Base-by-base conservation (phyloP, 768 basidiomycete species). In the Sistotremastrum niveocremeum region DNA sequence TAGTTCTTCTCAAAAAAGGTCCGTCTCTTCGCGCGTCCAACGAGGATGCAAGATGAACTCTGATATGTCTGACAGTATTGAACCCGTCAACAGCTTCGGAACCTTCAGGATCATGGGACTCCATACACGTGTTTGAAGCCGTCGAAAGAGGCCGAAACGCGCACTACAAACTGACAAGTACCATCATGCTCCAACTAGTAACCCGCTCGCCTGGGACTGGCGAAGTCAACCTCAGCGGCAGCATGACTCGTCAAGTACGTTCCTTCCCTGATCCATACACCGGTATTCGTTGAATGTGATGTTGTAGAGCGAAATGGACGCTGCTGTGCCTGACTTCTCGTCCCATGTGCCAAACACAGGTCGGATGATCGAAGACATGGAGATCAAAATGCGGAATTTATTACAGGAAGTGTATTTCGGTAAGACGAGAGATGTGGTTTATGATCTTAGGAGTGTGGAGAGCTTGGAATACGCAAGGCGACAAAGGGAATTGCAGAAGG, bases 331-430 rank as follows among this genome's bases (percentile, higher is more conserved):
- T 34, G 85, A 86, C 53, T 60, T 73, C 37, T 74, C 81, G 20
- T 82, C 86, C 37, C 95, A 99, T 64, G 84, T 99, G 48, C 75
- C 79, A 38, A 98, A 98, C 62, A 81, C 83, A n/a, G 95, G 95
- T 4, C 76, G 74, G 53, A 84, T 97, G 81, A 81, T 99, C 51
- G 95, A 99, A 63, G 95, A 98, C 52, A 93, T 94, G 88, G 95
- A 99, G 65, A 89, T 93, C 61, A 98, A 98, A 69, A 91, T 98
- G 89, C 76, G 95, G 36, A 95, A 95, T 62, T 67, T 90, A 46
- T 70, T 99, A 41, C 85, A 89, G 63, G 88, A 91, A 70, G 87
- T 94, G 9, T 94, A 93, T 64, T 93, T 93, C 66, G 89, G 90
- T 36, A 95, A 98, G 68, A 97, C 94, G 42, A 82, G 86, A 51